Conservation (phyloP, 306 rosid genomes). For the Corylus heterophylla region DNA sequence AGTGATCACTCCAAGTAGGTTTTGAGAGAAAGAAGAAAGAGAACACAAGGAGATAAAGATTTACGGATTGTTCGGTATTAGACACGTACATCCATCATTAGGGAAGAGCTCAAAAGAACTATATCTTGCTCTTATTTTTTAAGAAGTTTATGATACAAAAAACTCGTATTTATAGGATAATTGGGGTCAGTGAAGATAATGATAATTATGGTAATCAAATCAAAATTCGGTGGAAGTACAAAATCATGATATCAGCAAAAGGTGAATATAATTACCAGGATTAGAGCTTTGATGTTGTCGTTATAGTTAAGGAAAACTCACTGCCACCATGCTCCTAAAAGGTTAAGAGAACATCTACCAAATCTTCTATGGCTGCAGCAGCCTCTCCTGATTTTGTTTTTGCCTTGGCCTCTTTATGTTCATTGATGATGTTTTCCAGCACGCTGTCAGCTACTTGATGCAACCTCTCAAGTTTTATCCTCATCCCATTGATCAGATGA, state of each 20-base stretch:
- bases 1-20: too few species aligned
- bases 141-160: too few species aligned
- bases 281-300: slow-evolving; percentile 16
- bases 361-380: background rate
- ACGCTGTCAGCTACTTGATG: slow-evolving; percentile 11
- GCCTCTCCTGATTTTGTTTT: background rate
- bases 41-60: too few species aligned
- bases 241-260: background rate
- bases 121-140: too few species aligned
- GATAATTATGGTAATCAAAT: too few species aligned
- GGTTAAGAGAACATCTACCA: slow-evolving; percentile 17
- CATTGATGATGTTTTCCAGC: slow-evolving; percentile 13
- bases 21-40: too few species aligned
- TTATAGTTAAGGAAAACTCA: slow-evolving; percentile 5
- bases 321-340: background rate
- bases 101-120: too few species aligned
- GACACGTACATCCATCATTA: too few species aligned
- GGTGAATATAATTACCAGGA: background rate
- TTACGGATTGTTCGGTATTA: too few species aligned
- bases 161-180: too few species aligned
- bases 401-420: background rate
- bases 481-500: slow-evolving; percentile 15
- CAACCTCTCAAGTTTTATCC: slow-evolving; percentile 33
- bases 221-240: background rate
- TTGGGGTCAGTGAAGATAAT: too few species aligned